Evolutionary conservation across 2,329 filamentous ascomycete genomes (phyloP).

Genomic region (Phyllachora maydis): DNA sequence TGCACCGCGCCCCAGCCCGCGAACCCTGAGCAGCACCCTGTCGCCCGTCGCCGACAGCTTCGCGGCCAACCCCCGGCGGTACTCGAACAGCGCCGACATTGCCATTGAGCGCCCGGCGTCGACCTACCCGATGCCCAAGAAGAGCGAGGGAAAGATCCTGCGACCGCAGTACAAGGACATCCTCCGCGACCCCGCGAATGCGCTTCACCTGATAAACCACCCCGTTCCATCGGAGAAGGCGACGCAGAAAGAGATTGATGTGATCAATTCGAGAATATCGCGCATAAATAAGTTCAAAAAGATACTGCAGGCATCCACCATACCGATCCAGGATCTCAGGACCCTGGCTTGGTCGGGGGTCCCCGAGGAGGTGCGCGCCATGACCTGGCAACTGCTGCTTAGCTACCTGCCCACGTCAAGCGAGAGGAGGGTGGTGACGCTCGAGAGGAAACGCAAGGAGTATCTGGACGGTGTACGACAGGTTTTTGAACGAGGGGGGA

Average conservation of each 20-base stretch:
- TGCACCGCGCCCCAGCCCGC: slow-evolving; percentile 10
- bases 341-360: slow-evolving; percentile 85
- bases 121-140: slow-evolving; percentile 73
- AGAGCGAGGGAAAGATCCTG: slow-evolving; percentile 83
- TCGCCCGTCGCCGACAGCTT: slow-evolving; percentile 16
- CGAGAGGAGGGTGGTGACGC: slow-evolving; percentile 69
- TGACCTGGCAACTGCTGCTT: slow-evolving; percentile 95
- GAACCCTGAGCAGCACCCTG: slow-evolving; percentile 11
- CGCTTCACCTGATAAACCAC: slow-evolving; percentile 83
- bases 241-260: slow-evolving; percentile 65
- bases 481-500: slow-evolving; percentile 46
- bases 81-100: slow-evolving; percentile 82
- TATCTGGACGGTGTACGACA: slow-evolving; percentile 80
- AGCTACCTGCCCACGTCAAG: slow-evolving; percentile 95
- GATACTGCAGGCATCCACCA: slow-evolving; percentile 78
- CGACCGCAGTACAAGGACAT: slow-evolving; percentile 97
- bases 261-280: slow-evolving; percentile 68
- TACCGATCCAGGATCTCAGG: slow-evolving; percentile 66
- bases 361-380: slow-evolving; percentile 84
- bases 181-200: slow-evolving; percentile 72
- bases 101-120: slow-evolving; percentile 71
- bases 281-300: slow-evolving; percentile 98
- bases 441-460: slow-evolving; percentile 90
- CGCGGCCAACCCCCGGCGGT: slow-evolving; percentile 26
- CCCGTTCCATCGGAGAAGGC: slow-evolving; percentile 54